phyloP scores from a whole-genome alignment of 2,329 filamentous ascomycete species.

The Aspergillus phoenicis region DNA sequence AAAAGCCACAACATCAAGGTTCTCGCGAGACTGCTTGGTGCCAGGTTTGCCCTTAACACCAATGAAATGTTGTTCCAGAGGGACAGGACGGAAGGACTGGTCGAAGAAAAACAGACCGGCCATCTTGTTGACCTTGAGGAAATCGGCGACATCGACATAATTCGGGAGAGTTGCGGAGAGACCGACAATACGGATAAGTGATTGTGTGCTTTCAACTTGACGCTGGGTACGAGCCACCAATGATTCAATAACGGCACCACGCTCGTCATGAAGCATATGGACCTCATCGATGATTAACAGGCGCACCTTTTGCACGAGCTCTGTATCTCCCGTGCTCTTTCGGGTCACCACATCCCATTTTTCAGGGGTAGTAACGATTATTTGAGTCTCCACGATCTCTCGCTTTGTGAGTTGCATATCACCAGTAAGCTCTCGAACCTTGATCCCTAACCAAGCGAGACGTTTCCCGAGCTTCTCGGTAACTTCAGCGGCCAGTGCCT shows the following conservation, averaged over 20 bases:
- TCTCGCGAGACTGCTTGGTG: slow-evolving; percentile 79
- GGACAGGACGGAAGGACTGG: slow-evolving; percentile 90
- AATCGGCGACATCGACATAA: slow-evolving; percentile 94
- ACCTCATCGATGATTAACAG: slow-evolving; percentile 98
- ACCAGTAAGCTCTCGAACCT: slow-evolving; percentile 90
- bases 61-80: slow-evolving; percentile 94
- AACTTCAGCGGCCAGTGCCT: slow-evolving; percentile 92
- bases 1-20: slow-evolving; percentile 82
- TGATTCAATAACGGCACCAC: slow-evolving; percentile 93
- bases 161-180: slow-evolving; percentile 95
- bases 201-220: slow-evolving; percentile 97
- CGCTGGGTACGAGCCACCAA: slow-evolving; percentile 92
- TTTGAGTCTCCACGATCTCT: slow-evolving; percentile 93
- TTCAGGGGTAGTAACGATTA: slow-evolving; percentile 97
- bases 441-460: slow-evolving; percentile 88
- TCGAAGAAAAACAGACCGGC: slow-evolving; percentile 97
- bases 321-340: slow-evolving; percentile 95
- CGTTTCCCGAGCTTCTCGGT: slow-evolving; percentile 92
- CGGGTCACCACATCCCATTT: slow-evolving; percentile 99
- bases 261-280: slow-evolving; percentile 98
- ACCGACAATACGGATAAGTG: slow-evolving; percentile 91
- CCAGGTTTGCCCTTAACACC: slow-evolving; percentile 88
- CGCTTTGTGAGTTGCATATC: slow-evolving; percentile 98
- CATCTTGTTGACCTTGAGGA: slow-evolving; percentile 91
- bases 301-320: slow-evolving; percentile 94